Evolutionary conservation across 164 flowering plant genomes (phyloP), one percentile per base, ranked within the genome.

Genomic region (Umbilicus rupestris): DNA sequence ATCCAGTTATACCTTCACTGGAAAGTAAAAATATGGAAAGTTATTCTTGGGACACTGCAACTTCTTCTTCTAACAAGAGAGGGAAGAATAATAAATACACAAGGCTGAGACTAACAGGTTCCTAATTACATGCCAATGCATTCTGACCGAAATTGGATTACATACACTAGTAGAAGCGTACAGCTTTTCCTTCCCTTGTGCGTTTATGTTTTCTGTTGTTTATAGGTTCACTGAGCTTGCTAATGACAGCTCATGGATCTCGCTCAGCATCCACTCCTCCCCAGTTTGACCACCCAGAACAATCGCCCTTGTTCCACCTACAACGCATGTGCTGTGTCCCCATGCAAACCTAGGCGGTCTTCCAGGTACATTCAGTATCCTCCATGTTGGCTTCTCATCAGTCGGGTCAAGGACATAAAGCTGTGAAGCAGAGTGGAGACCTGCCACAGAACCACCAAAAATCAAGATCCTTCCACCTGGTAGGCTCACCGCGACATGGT

Each of bases 251-350:
- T 92, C 95, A 67, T 92, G 95, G 66, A 89, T 72, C 72, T 89
- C 96, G 62, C 85, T 82, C 28, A 92, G 82, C 92, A 87, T 87
- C 96, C 98, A 89, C 72, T 92, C 98, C 71, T 92, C 95, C 58
- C 96, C 95, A 15, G 92, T 89, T 69, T 92, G 95, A 31, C 98
- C 95, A n/a, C 95, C 96, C 55, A 92, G 88, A 72, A 92, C 96
- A 30, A 92, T 81, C 20, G 95, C 90, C 68, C 95, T 81, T 22
- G 96, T 92, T 41, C 98, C 96, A 14, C 98, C 95, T 62, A 92
- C 96, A 62, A 92, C 84, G 62, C 96, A 92, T 4, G 95, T 89
- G 70, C 96, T 89, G 62, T 89, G 98, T 5, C 98, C 95, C 96
- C 96, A 89, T 59, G 95, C 96, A 74, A 87, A 88, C 59, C 95